Evolutionary conservation across 805 yeast species (phyloP).

Genomic region (Candida manassasensis): DNA sequence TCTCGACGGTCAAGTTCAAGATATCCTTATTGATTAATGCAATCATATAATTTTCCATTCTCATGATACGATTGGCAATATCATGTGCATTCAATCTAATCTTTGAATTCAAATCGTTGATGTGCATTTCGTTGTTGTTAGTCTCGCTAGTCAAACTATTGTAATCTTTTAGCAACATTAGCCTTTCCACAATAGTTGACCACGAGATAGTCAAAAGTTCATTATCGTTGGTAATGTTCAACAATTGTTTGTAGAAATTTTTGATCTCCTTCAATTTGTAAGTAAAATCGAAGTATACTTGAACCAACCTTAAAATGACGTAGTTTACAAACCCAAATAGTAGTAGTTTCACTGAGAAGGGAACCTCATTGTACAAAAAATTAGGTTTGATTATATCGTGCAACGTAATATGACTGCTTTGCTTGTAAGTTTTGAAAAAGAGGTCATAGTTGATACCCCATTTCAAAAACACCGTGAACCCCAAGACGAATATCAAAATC

Average conservation of each 20-base stretch:
- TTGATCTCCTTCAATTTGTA: constrained; percentile 68
- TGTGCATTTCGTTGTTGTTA: constrained; percentile 17
- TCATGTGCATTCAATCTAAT: constrained; percentile 84
- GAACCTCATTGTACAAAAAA: constrained; percentile 44
- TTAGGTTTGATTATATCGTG: constrained; percentile 29
- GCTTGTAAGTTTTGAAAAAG: constrained; percentile 24
- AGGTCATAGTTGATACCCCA: constrained; percentile 68
- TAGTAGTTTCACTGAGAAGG: constrained; percentile 47
- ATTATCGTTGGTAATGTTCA: constrained; percentile 62
- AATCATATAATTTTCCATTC: constrained; percentile 90
- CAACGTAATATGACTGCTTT: constrained; percentile 23
- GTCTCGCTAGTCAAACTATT: constrained; percentile 59
- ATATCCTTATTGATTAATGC: constrained; percentile 80
- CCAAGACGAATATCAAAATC: constrained; percentile 74
- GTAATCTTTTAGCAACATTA: constrained; percentile 72
- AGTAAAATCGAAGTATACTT: constrained; percentile 52
- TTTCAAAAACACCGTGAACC: constrained; percentile 71
- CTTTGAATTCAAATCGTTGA: constrained; percentile 60
- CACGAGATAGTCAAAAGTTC: constrained; percentile 92
- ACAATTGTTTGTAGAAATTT: constrained; percentile 68
- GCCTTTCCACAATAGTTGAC: constrained; percentile 75
- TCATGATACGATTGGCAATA: constrained; percentile 92
- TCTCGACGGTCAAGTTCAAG: constrained; percentile 53
- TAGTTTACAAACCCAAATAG: constrained; percentile 58
- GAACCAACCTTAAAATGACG: constrained; percentile 47